Evolutionary conservation across 345 rosid genomes (phyloP).

Genomic region (Theobroma cacao): DNA sequence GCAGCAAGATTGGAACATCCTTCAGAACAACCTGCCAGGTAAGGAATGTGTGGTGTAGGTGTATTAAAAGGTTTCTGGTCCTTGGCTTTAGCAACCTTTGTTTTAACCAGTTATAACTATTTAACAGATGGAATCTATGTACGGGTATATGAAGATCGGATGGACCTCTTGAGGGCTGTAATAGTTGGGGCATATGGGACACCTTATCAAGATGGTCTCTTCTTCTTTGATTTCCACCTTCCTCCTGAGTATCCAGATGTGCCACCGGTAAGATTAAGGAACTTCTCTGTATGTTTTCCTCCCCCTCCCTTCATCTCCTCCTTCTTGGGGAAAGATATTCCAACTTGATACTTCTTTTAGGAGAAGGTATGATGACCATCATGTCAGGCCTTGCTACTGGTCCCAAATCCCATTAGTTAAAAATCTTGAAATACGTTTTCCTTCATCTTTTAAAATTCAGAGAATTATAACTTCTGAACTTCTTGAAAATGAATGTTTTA

Average conservation of each 20-base stretch:
- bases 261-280: conserved; percentile 65
- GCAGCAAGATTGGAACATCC: conserved; percentile 96
- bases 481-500: background rate
- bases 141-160: conserved; percentile 87
- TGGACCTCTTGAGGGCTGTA: conserved; percentile 93
- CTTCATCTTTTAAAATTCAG: background rate
- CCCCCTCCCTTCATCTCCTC: background rate
- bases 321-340: background rate
- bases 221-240: conserved; percentile 94
- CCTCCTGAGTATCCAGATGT: conserved; percentile 83
- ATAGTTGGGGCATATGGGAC: conserved; percentile 95
- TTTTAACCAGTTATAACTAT: conserved; percentile 8
- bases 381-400: background rate
- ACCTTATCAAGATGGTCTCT: conserved; percentile 98
- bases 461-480: background rate
- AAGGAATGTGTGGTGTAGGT: conserved; percentile 21
- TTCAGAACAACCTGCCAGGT: conserved; percentile 97
- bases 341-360: background rate
- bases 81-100: background rate
- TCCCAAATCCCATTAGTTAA: background rate
- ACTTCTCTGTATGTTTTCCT: background rate
- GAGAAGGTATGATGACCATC: background rate
- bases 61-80: background rate
- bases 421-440: conserved; percentile 1
- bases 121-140: conserved; percentile 80